A percentile compares a stretch with the other conserved stretches of the same genome.
These are phyloP conservation scores for Teunomyces funiuensis DNA, from an alignment of 805 yeast genomes.

Conservation along the genomic window DNA sequence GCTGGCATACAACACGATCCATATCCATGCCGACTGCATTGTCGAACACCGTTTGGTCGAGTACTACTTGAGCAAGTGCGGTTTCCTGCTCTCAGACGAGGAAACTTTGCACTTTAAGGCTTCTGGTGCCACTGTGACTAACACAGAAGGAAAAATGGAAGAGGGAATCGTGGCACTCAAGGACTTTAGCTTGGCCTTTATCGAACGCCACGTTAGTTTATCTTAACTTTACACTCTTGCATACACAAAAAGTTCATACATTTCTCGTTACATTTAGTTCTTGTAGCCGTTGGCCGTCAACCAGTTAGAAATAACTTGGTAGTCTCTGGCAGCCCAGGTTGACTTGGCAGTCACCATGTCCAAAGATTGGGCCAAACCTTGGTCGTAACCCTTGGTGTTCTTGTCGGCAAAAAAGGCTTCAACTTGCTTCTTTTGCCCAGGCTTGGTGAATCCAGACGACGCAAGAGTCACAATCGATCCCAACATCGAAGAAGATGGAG, in stretches of 20 bases:
- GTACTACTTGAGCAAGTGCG: constrained; percentile 43
- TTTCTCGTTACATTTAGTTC: constrained; percentile 4
- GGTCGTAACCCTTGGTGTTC: constrained; percentile 63
- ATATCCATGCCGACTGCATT: constrained; percentile 42
- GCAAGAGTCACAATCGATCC: constrained; percentile 67
- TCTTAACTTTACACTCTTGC: neutral
- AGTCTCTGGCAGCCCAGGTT: constrained; percentile 60
- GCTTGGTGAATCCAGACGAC: constrained; percentile 60
- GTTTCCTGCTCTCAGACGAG: constrained; percentile 30
- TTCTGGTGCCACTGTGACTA: constrained; percentile 17
- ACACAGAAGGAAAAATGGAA: constrained; percentile 27
- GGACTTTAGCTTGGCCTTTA: constrained; percentile 43
- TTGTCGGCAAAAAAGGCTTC: constrained; percentile 50
- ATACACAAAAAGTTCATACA: constrained; percentile 1
- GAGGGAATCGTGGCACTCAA: constrained; percentile 35
- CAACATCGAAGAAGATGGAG: constrained; percentile 80
- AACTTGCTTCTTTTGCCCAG: constrained; percentile 51
- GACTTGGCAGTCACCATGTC: constrained; percentile 58
- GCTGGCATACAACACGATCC: constrained; percentile 14
- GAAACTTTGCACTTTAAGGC: constrained; percentile 15
- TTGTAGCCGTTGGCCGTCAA: constrained; percentile 39
- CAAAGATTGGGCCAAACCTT: constrained; percentile 62
- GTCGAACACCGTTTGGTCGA: constrained; percentile 48
- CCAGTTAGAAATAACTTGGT: constrained; percentile 47
- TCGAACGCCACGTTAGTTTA: constrained; percentile 23